Evolutionary conservation across 176 grass and related monocot genomes (phyloP).

Genomic region (Bonia amplexicaulis): DNA sequence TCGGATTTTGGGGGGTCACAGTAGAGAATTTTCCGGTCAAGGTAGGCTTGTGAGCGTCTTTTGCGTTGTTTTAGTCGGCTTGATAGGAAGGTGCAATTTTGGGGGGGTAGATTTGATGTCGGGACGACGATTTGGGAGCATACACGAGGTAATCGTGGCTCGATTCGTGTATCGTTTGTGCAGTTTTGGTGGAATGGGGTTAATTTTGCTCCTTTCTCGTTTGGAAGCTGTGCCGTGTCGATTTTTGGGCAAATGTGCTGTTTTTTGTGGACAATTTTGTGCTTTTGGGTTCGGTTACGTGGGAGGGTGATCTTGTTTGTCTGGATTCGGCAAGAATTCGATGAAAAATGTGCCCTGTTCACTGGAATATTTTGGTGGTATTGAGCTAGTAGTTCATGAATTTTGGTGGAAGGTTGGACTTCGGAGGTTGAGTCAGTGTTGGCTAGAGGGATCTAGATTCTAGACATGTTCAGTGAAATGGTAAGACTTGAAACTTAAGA

Average conservation of each 20-base stretch:
- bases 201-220: neutral
- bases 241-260: neutral
- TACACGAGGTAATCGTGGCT: neutral
- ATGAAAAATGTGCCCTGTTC: neutral
- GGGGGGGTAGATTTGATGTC: neutral
- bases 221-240: too few species aligned
- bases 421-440: neutral
- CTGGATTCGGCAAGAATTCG: neutral
- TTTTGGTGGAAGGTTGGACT: neutral
- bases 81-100: neutral
- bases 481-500: neutral
- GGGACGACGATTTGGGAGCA: neutral
- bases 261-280: neutral
- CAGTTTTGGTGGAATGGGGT: neutral
- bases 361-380: neutral
- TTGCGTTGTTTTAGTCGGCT: neutral
- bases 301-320: neutral
- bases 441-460: slow-evolving; percentile 5
- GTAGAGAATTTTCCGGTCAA: neutral
- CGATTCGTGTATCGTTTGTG: neutral
- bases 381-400: neutral
- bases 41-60: neutral
- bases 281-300: neutral
- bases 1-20: neutral
- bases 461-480: neutral